These are phyloP conservation scores for Millerago galiae DNA, from an alignment of 805 yeast species.

Conservation along the genomic window DNA sequence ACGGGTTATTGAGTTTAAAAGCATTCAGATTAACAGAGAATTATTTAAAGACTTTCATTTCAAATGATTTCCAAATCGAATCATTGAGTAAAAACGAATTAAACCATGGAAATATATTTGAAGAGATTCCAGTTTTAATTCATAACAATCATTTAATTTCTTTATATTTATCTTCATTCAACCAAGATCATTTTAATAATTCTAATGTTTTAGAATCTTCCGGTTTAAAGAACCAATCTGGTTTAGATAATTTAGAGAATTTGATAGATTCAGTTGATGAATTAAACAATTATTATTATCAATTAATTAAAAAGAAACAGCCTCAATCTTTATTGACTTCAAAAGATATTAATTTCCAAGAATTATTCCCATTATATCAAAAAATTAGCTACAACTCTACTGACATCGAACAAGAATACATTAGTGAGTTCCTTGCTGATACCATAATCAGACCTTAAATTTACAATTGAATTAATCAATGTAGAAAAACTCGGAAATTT, in stretches of 20 bases:
- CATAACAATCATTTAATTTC: slow-evolving; percentile 65
- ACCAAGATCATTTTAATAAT: slow-evolving; percentile 16
- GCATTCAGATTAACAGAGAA: slow-evolving; percentile 62
- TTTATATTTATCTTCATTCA: slow-evolving; percentile 38
- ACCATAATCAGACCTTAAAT: slow-evolving; percentile 18
- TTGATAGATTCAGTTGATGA: slow-evolving; percentile 23
- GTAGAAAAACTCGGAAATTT: no score
- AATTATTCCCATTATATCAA: slow-evolving; percentile 26
- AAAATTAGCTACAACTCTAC: slow-evolving; percentile 23
- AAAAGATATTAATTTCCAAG: slow-evolving; percentile 15
- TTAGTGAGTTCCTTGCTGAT: slow-evolving; percentile 19
- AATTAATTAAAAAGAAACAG: slow-evolving; percentile 19
- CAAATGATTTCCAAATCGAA: slow-evolving; percentile 59
- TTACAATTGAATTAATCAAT: not conserved
- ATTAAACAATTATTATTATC: slow-evolving; percentile 20
- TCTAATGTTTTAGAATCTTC: slow-evolving; percentile 16
- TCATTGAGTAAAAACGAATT: slow-evolving; percentile 54
- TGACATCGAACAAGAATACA: slow-evolving; percentile 22
- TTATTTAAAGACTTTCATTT: slow-evolving; percentile 45
- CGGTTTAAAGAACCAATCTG: slow-evolving; percentile 13
- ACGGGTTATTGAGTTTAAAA: slow-evolving; percentile 56
- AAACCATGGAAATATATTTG: slow-evolving; percentile 59
- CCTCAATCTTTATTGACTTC: not conserved
- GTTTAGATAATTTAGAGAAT: slow-evolving; percentile 15
- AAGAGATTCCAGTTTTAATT: slow-evolving; percentile 61